Evolutionary conservation across 805 yeast species (phyloP), one percentile per base, ranked within the genome.

Genomic region (Sugiyamaella chiloensis): DNA sequence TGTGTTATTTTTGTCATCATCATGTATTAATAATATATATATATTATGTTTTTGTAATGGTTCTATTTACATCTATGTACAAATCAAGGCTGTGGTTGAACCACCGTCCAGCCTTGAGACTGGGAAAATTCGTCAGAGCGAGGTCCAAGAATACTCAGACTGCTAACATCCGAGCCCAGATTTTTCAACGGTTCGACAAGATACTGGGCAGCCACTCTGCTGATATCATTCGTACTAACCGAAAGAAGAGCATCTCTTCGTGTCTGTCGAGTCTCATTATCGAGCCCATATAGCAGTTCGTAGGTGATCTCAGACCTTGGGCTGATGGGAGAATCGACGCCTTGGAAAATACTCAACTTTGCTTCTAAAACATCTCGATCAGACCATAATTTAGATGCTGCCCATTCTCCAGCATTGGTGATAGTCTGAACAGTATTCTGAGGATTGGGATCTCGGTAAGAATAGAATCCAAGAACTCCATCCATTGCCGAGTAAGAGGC

Each of bases 391-490:
- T 69, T 65, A 4, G 68, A 65, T 16, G 71, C 50, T 1, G 80
- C 78, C 64, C 76, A 75, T 7, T 67, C 61, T 1, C 81, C 81
- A 2, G 81, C 71, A 3, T 71, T 66, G 21, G 67, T 62, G 61
- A 87, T 86, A 1, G 85, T 76, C 2, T 71, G 66, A 8, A 87
- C 63, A 1, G 96, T 84, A 53, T 80, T 78, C 31, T 75, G 61
- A 0, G 96, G 87, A 54, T 87, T 83, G 14, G 99, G 99, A 64
- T 93, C 99, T 57, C 99, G 77, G 70, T 91, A 93, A 0, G 98
- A 89, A 67, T 85, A 93, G 68, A 75, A 88, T 27, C 85, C 77
- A 59, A 91, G 79, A 2, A 82, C 58, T 0, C 97, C 98, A 43
- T 85, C 87, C 19, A 87, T 62, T 0, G 91, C 88, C 62, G 83